Evolutionary conservation across 768 basidiomycete genomes (phyloP), one percentile per base, ranked within the genome.

Genomic region (Tricholoma sp.): DNA sequence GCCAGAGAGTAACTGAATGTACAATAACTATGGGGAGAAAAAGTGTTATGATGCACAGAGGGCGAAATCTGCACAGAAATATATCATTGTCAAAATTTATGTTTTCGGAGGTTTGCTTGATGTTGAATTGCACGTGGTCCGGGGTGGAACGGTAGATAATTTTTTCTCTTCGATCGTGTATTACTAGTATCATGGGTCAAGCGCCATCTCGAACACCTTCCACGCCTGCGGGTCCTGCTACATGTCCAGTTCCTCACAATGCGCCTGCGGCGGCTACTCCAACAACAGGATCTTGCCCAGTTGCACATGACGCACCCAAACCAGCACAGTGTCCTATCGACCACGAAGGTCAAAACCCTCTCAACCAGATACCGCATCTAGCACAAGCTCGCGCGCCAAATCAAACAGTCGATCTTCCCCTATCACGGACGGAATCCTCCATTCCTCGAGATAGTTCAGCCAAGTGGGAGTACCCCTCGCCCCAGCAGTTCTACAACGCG

Each of bases 401-500:
- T 4, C 86, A 92, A 68, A 67, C 71, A 2, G 59, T 76, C 1
- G 72, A 76, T 37, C 79, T 98, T 17, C 89, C 94, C 3, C 88
- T 84, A 0, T 76, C 83, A 15, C 84, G 96, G 59, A 85, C 80
- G 5, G 77, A 80, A 50, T 96, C 94, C 0, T 87, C 93, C 2
- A 99, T 99, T 66, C 94, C 93, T 5, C 85, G 94, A 50, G 75
- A 84, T 55, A 62, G 65, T 3, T 66, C 70, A 1, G 69, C 66
- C 10, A 80, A 76, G 47, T 98, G 96, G 96, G 94, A 97, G 68
- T 98, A 98, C 71, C 96, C 96, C 2, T 93, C 89, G 2, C 93
- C 95, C 9, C 96, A 98, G 71, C 95, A 98, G 69, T 98, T 98
- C 68, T 95, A 98, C 71, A 98, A 98, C 70, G 96, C 96, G 0